Evolutionary conservation across 2,329 filamentous ascomycete genomes (phyloP), one percentile per base, ranked within the genome.

Genomic region (Thielaviopsis ethacetica): DNA sequence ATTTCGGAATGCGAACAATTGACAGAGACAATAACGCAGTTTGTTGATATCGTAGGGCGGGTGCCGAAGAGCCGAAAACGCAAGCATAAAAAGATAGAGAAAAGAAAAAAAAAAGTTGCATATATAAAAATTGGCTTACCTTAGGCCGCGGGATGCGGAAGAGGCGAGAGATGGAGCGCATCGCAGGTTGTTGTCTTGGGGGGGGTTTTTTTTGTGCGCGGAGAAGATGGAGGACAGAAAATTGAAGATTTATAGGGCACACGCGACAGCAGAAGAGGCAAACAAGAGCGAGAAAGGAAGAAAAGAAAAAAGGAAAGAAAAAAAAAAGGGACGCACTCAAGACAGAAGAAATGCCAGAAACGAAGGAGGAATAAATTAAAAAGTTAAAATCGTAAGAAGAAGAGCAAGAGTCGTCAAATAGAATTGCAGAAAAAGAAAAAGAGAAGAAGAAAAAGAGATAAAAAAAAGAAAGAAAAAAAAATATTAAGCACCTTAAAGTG

Each of bases 81-180:
- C 54, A 26, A 47, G 38, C 9, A 21, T 19, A 27, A 10, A 34
- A 58, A 47, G 19, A 38, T 49, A n/a, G 49, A 26, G 13, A 27
- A 22, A 27, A 24, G n/a, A n/a, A 34, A 22, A 30, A n/a, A 22
- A 15, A 21, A 22, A 44, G 34, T 26, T 26, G n/a, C n/a, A n/a
- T 26, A 53, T 38, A 52, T 49, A 41, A 47, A 21, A 61, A 61
- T 56, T 61, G 62, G 62, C 69, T 65, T 68, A 73, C 72, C 68
- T 72, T 71, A 17, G 70, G 70, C 58, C 70, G 69, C 61, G 72
- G 72, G 51, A 71, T 64, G 63, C 71, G 70, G 62, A 73, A 59
- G 10, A 59, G 62, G 21, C 59, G 59, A 55, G 60, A 58, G 21
- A 59, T 50, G 21, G 62, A 59, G 26, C 60, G 58, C 62, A 63